Base-by-base conservation (phyloP, 2,329 filamentous ascomycete species). In the Chaetomiaceae sp. region DNA sequence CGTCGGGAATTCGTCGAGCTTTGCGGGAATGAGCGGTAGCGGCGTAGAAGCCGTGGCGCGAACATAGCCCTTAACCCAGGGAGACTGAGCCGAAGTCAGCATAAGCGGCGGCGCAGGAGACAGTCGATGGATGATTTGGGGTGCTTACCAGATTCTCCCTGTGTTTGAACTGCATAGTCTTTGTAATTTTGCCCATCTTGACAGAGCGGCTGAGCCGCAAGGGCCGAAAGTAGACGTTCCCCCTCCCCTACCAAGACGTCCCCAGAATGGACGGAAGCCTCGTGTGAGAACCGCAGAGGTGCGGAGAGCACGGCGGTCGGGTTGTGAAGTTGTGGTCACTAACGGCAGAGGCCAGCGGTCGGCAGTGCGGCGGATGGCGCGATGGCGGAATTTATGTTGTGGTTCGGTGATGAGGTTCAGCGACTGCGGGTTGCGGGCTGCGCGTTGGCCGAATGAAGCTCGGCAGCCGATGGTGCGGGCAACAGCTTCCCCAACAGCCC, bases 31-130 rank as follows among this genome's bases (percentile, higher is more conserved):
- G 66, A 87, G 81, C 62, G 86, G 83, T 62, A 96, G 73, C 42
- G 89, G 81, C 58, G 80, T 76, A 51, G 78, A 78, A 59, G 82
- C 83, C 44, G 87, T 83, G 59, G 77, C 76, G 62, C 84, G 75
- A 63, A 96, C 85, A 65, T 91, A 97, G 48, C 86, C 78, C 68
- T 85, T 81, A 58, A 97, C 79, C 77, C 87, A 95, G 60, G 89
- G 86, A 68, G 93, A 96, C 89, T 96, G 60, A 42, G 21, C 30
- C 34, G 50, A 39, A 12, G 61, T 70, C 54, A 68, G 66, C 60
- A 58, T 17, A 57, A 48, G 27, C 16, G 45, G 30, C 31, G 27
- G 34, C 12, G 30, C 14, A 17, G 37, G 17, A n/a, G 46, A 34
- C 19, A 41, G 44, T 30, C 4, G 5, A 43, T 9, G 27, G 6